These are phyloP conservation scores for Cardamine resedifolia DNA, from an alignment of 345 rosid genomes.

Conservation along the genomic window DNA sequence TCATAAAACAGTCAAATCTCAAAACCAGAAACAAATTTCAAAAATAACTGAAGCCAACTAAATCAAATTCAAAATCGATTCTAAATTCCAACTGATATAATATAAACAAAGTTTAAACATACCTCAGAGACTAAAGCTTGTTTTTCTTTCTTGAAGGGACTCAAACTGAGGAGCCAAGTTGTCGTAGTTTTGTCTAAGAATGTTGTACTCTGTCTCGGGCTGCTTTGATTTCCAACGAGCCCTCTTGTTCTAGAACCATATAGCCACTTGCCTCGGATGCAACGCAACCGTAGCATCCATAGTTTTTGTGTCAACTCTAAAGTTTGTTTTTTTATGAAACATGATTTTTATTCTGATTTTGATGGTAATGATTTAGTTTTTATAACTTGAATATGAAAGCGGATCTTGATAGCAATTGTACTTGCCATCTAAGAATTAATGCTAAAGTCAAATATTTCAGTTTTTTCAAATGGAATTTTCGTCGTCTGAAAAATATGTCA, in stretches of 20 bases:
- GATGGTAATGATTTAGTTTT: too few relatives aligned
- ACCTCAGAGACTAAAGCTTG: conserved; percentile 61
- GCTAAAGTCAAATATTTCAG: not conserved
- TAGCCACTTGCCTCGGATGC: too few relatives aligned
- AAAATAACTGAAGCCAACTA: too few relatives aligned
- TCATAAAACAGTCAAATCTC: too few relatives aligned
- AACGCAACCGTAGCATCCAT: too few relatives aligned
- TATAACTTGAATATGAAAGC: too few relatives aligned
- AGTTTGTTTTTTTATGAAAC: too few relatives aligned
- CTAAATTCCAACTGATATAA: too few relatives aligned
- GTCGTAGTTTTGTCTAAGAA: conserved; percentile 53
- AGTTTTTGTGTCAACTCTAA: conserved; percentile 6
- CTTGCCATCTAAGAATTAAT: not conserved
- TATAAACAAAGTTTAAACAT: conserved; percentile 12
- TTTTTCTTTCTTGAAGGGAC: conserved; percentile 62
- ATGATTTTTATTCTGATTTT: not conserved
- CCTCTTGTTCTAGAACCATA: too few relatives aligned
- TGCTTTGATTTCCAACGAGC: conserved; percentile 88
- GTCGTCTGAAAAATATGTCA: not conserved
- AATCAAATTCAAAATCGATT: too few relatives aligned
- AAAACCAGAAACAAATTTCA: too few relatives aligned
- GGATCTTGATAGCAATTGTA: not conserved
- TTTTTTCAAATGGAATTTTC: not conserved
- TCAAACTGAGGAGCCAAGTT: conserved; percentile 59
- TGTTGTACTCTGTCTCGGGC: conserved; percentile 59